Conservation (phyloP, 2,329 filamentous ascomycete species). For the Pseudocercospora fuligena region DNA sequence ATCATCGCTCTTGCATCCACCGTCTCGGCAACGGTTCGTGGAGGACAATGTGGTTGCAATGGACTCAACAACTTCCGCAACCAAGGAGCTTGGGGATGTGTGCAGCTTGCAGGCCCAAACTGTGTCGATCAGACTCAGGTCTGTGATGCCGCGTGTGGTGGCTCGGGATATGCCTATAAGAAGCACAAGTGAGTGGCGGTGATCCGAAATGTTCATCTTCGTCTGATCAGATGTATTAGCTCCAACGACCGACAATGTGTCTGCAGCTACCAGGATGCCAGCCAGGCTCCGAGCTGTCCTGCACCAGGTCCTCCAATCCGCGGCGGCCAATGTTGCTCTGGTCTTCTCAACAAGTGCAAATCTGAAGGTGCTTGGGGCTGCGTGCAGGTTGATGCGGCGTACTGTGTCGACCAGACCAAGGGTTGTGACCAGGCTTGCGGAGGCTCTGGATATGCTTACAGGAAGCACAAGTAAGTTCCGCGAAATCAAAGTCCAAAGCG, state of each 20-base stretch:
- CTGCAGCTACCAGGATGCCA: constrained; percentile 17
- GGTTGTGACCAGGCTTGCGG: neutral
- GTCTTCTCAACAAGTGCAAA: neutral
- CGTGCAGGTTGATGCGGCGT: neutral
- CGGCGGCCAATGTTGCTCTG: neutral
- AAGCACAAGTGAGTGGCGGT: constrained; percentile 10
- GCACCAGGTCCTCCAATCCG: neutral
- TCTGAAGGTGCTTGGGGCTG: neutral
- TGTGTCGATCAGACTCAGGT: constrained; percentile 14
- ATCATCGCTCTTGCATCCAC: neutral
- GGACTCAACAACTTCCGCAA: neutral
- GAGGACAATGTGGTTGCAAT: constrained; percentile 2
- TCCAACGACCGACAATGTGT: constrained; percentile 12
- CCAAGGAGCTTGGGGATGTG: constrained; percentile 11
- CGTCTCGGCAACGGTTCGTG: neutral
- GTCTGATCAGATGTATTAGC: neutral
- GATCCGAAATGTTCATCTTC: too few relatives aligned
- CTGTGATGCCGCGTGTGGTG: constrained; percentile 9
- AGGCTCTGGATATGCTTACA: neutral
- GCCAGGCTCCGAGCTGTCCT: neutral
- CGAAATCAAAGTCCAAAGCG: too few relatives aligned
- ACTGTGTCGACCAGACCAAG: constrained; percentile 1
- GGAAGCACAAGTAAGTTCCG: neutral
- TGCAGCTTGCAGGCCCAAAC: constrained; percentile 12
- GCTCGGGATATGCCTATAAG: constrained; percentile 7